A percentile compares a stretch with the other conserved stretches of the same genome.
Conservation (phyloP, 176 grass and related monocot genomes). For the Aegilops sharonensis region DNA sequence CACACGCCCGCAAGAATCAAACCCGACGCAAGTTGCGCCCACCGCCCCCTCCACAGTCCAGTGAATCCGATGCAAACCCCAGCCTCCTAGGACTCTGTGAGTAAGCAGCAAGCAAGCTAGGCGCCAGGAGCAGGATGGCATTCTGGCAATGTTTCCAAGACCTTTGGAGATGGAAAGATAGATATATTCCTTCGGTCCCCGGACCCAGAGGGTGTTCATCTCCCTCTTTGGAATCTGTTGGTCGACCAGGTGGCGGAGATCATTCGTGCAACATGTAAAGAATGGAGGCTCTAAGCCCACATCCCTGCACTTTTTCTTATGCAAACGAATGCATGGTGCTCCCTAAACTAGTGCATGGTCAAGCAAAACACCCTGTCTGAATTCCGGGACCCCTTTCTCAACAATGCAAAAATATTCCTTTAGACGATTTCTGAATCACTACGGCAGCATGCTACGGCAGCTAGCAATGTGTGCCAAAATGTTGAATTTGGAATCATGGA, state of each 20-base stretch:
- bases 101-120: constrained; percentile 22
- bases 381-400: no score
- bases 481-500: no score
- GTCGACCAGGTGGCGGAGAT: constrained; percentile 4
- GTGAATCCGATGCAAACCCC: constrained; percentile 18
- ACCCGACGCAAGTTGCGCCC: constrained; percentile 23
- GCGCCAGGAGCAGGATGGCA: constrained; percentile 17
- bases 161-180: constrained; percentile 47
- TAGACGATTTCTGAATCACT: no score
- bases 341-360: background rate
- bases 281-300: constrained; percentile 30
- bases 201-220: background rate
- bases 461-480: background rate
- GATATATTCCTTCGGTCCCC: constrained; percentile 44
- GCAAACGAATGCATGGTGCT: background rate
- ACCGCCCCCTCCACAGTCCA: background rate
- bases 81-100: background rate
- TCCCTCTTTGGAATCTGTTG: constrained; percentile 26
- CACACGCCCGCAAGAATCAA: constrained; percentile 19
- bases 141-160: constrained; percentile 42
- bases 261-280: constrained; percentile 2
- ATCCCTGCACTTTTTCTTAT: background rate
- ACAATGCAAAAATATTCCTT: no score
- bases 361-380: background rate
- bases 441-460: background rate